Percentiles rank a stretch among this genome's conserved stretches.
Evolutionary conservation across 805 yeast species (phyloP).

Genomic region (Nakazawaea sp.): DNA sequence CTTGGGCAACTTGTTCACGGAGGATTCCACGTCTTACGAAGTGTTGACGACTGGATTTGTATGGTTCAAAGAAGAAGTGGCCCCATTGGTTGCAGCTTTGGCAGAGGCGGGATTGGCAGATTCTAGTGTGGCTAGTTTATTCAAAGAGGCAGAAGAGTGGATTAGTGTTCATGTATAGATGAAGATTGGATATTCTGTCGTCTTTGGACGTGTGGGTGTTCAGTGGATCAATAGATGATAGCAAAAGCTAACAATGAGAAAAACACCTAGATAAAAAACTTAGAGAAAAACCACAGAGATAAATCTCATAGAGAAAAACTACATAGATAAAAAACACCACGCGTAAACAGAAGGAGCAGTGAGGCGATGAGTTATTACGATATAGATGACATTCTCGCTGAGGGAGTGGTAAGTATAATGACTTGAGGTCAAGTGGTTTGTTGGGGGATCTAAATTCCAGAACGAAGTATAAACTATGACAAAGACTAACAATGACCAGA

Average conservation of each 20-base stretch:
- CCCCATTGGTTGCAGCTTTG: not conserved
- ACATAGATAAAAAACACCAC: no score
- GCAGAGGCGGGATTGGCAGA: not conserved
- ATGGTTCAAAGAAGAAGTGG: conserved; percentile 7
- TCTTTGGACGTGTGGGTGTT: no score
- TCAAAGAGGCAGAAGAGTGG: conserved; percentile 6
- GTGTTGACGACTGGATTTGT: conserved; percentile 1
- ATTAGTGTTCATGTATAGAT: conserved; percentile 1
- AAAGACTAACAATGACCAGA: conserved; percentile 21
- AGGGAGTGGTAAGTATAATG: conserved; percentile 37
- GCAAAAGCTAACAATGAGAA: no score
- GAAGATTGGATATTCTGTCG: not conserved
- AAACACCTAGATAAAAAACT: no score
- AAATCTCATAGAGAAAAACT: no score
- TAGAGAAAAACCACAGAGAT: no score
- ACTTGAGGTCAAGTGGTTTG: not conserved
- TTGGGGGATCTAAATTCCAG: not conserved
- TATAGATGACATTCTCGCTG: conserved; percentile 69
- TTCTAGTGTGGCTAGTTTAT: not conserved
- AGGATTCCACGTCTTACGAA: not conserved
- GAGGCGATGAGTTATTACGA: conserved; percentile 61
- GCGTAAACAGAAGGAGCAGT: no score
- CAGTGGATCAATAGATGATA: no score
- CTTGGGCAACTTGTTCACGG: conserved; percentile 1
- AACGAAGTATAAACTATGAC: not conserved